These are phyloP conservation scores for Cryptosporidium andersoni DNA, from an alignment of 169 alveolate species.

Conservation along the genomic window DNA sequence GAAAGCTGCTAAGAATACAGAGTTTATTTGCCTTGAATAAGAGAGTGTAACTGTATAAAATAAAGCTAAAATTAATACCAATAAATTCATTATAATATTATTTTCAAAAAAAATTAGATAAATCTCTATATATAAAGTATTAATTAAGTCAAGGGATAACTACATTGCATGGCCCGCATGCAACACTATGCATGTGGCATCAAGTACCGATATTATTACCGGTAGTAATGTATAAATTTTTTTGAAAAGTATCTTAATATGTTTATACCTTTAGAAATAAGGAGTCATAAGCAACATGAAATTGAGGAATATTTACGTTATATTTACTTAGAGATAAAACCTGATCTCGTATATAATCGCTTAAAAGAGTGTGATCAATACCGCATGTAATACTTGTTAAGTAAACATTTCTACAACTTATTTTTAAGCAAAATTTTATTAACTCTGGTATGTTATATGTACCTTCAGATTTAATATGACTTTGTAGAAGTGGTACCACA, in stretches of 20 bases:
- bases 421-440: conserved; percentile 22
- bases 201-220: too few relatives aligned
- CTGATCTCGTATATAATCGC: too few relatives aligned
- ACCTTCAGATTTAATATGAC: background rate
- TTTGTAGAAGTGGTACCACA: conserved; percentile 25
- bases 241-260: too few relatives aligned
- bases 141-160: too few relatives aligned
- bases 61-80: background rate
- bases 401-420: conserved; percentile 9
- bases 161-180: too few relatives aligned
- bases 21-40: conserved; percentile 18
- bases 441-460: background rate
- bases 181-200: too few relatives aligned
- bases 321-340: too few relatives aligned
- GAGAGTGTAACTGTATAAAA: conserved; percentile 12
- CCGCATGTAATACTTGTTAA: conserved; percentile 29
- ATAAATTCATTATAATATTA: conserved; percentile 21
- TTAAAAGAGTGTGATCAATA: background rate
- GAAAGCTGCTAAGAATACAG: conserved; percentile 59
- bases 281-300: too few relatives aligned
- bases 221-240: too few relatives aligned
- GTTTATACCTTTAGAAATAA: too few relatives aligned
- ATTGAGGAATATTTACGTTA: too few relatives aligned
- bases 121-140: background rate
- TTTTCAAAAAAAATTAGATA: background rate